Evolutionary conservation across 345 rosid species (phyloP), one percentile per base, ranked within the genome.

Genomic region (Pseudoturritis turrita): DNA sequence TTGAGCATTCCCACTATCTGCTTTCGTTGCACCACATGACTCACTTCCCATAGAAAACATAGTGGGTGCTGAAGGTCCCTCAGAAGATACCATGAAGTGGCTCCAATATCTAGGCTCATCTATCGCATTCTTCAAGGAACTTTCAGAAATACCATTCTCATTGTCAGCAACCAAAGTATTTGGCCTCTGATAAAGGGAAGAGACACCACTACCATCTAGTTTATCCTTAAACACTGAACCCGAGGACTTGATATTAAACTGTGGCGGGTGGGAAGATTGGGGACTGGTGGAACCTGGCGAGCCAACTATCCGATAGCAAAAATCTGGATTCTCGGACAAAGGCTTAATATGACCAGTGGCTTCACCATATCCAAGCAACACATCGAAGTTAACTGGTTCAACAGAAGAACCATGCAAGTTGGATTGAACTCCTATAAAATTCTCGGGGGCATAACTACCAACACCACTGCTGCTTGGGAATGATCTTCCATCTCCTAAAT

Each of bases 241-340:
- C 19, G 71, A 63, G 43, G 54, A 47, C 49, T 73, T 74, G 35
- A 75, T 72, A 74, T 70, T 55, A 75, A 78, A 77, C 57, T 62
- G 72, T 46, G 77, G 70, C 51, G 79, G 71, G 69, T 59, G 79
- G 53, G 82, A 72, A 65, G 71, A 67, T 2, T 74, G 73, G 66
- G 84, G 87, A 70, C 84, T 87, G 76, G 55, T 83, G 80, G 82
- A 86, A 83, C 86, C 84, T 19, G 85, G 87, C 28, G 89, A 84
- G 72, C 77, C 95, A 80, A 74, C 81, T 54, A 79, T 68, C 73
- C 44, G 84, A 68, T 60, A 52, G 69, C 39, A 65, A 71, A 77
- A 73, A 81, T 83, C 87, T 10, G 79, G 52, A 74, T 52, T 73
- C 37, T 88, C 85, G 6, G 79, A 72, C 60, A 75, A 49, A 62